Base-by-base conservation (phyloP, 306 rosid species). In the Corylus americana region DNA sequence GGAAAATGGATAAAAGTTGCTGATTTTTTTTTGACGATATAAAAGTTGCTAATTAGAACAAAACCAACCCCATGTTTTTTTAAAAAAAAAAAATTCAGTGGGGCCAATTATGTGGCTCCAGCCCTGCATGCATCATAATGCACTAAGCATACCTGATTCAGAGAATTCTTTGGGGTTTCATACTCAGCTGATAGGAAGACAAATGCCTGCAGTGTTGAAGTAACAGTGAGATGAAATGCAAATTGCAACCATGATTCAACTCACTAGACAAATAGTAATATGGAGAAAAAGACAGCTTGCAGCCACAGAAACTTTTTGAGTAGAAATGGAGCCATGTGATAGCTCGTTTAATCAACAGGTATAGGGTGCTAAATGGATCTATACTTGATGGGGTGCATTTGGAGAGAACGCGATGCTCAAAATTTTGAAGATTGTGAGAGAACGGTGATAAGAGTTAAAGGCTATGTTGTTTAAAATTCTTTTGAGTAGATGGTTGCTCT, bases 171-270 rank as follows among this genome's bases (percentile, higher is more conserved):
- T n/a, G 90, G 82, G 83, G 94, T 92, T 84, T 80, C 92, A 79
- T 94, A 94, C 79, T 94, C 97, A 63, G 97, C 94, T 51, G 98
- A 96, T 74, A 92, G 50, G 84, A 94, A 94, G 69, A 88, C 98
- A 81, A 90, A 94, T 55, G 92, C 96, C 97, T 92, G 87, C 77
- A 54, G 74, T 80, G 39, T 54, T 31, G 48, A 42, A 42, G 75
- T 47, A 55, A 79, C 67, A 58, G 37, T 68, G 29, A 68, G 72
- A 68, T 18, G 9, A 44, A 68, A 9, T 17, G 64, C 39, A 29
- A 74, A 80, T 73, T 4, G 17, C 70, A 59, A 18, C 51, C 9
- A 2, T 18, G 11, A 68, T 44, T 42, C 16, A 68, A 68, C 22
- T 42, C 72, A 18, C 16, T 16, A 18, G 72, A 7, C 8, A 68